Evolutionary conservation across 2,329 filamentous ascomycete genomes (phyloP), one percentile per base, ranked within the genome.

Genomic region (Claviceps purpurea): DNA sequence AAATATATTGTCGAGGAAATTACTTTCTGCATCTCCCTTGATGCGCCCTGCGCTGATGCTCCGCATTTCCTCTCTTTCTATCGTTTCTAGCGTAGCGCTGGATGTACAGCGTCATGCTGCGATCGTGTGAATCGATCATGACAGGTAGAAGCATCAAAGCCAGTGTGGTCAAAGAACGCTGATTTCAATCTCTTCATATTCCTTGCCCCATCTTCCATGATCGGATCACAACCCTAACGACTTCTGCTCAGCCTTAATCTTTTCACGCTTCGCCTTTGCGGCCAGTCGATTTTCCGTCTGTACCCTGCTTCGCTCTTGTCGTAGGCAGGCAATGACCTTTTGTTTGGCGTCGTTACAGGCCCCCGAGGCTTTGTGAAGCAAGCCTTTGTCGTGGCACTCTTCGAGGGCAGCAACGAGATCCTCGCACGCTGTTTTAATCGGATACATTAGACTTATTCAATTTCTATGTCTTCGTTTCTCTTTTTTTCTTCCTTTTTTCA

Each of bases 351-450:
- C 78, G 68, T 89, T 97, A 78, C 93, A 98, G 74, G 86, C 88
- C 52, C 93, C 93, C 56, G 88, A 73, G 1, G 87, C 83, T 70
- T 95, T 96, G 80, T 87, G 90, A 53, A 98, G 71, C 71, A 98
- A 98, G 51, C 93, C 93, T 54, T 79, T 79, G 37, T 87, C 86
- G 65, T 98, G 93, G 73, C 93, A 98, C 73, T 96, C 89, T 64
- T 97, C 93, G 59, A 98, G 87, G 47, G 87, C 86, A 49, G 76
- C 84, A 82, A 97, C 95, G 67, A 98, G 81, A 60, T 95, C 89
- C 69, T 91, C 88, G 78, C 93, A 98, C 63, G 85, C 93, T 98
- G 62, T 65, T 34, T 11, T 34, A 4, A 34, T 34, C 40, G 65
- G 61, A 10, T 16, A 6, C n/a, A n/a, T 47, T 47, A 47, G 44